phyloP scores from a whole-genome alignment of 2,329 filamentous ascomycete species.

The Rugonectria rugulosa region DNA sequence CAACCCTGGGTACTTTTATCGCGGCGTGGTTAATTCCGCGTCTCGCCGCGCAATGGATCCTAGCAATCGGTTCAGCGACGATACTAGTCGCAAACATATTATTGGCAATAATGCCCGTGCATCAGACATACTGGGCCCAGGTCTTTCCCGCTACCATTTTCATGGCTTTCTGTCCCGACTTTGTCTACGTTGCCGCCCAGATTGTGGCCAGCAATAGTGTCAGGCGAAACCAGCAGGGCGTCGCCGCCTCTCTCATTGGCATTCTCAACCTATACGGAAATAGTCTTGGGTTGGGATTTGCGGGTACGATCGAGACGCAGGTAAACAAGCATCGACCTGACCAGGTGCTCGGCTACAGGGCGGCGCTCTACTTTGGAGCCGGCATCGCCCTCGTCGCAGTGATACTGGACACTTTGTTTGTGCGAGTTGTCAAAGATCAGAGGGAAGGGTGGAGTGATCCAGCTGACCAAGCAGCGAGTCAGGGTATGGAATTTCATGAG shows the following conservation, averaged over 20 bases:
- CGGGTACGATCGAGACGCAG: constrained; percentile 41
- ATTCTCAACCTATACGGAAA: constrained; percentile 41
- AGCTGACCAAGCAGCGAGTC: no score
- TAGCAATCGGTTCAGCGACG: constrained; percentile 49
- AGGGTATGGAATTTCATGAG: no score
- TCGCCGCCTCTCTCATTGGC: constrained; percentile 58
- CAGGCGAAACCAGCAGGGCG: constrained; percentile 53
- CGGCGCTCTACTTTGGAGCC: not conserved
- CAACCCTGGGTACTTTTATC: constrained; percentile 47
- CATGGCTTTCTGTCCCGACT: constrained; percentile 51
- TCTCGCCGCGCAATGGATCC: constrained; percentile 54
- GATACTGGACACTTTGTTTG: not conserved
- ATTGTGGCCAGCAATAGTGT: constrained; percentile 62
- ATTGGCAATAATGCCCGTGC: constrained; percentile 50
- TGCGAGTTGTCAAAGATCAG: constrained; percentile 2
- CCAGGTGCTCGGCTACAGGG: not conserved
- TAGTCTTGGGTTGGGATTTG: constrained; percentile 40
- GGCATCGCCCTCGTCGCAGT: not conserved
- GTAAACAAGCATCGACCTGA: not conserved
- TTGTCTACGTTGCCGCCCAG: constrained; percentile 57
- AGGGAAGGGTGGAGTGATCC: not conserved
- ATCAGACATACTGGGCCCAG: constrained; percentile 50
- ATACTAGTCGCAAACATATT: constrained; percentile 34
- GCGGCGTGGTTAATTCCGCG: constrained; percentile 55
- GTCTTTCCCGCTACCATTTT: constrained; percentile 48